Conservation (phyloP, 2,329 filamentous ascomycete species). For the Salinomyces thailandicus region DNA sequence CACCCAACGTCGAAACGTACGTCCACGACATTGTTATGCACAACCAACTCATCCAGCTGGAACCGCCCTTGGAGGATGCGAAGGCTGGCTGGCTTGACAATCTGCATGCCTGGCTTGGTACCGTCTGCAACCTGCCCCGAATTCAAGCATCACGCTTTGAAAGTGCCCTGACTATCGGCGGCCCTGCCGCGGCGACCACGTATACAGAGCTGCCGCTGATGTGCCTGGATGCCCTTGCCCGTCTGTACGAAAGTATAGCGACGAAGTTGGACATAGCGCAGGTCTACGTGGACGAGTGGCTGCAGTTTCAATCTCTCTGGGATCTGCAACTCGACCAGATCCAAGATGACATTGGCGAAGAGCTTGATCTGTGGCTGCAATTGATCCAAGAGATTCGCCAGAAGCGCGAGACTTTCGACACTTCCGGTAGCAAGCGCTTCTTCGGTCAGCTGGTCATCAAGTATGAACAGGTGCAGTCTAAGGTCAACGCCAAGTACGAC, state of each 20-base stretch:
- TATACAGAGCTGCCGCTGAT: conserved; percentile 78
- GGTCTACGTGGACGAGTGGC: conserved; percentile 90
- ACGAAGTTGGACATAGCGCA: conserved; percentile 70
- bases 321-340: conserved; percentile 94
- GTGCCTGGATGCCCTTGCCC: conserved; percentile 67
- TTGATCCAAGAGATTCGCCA: conserved; percentile 95
- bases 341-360: conserved; percentile 81
- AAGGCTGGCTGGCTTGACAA: conserved; percentile 89
- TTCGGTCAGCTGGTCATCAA: conserved; percentile 95
- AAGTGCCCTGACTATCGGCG: conserved; percentile 58
- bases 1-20: conserved; percentile 59
- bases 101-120: conserved; percentile 83
- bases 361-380: conserved; percentile 86
- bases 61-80: conserved; percentile 84
- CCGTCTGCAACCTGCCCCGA: conserved; percentile 84
- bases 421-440: conserved; percentile 80
- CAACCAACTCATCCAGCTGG: conserved; percentile 93
- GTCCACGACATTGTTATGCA: conserved; percentile 94
- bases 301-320: conserved; percentile 97
- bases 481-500: conserved; percentile 98
- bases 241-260: conserved; percentile 76
- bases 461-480: conserved; percentile 96
- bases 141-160: conserved; percentile 94
- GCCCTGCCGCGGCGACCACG: conserved; percentile 45
- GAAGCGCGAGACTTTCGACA: conserved; percentile 92